phyloP scores from a whole-genome alignment of 129 eudicot species.

The Ambrosia trifida region DNA sequence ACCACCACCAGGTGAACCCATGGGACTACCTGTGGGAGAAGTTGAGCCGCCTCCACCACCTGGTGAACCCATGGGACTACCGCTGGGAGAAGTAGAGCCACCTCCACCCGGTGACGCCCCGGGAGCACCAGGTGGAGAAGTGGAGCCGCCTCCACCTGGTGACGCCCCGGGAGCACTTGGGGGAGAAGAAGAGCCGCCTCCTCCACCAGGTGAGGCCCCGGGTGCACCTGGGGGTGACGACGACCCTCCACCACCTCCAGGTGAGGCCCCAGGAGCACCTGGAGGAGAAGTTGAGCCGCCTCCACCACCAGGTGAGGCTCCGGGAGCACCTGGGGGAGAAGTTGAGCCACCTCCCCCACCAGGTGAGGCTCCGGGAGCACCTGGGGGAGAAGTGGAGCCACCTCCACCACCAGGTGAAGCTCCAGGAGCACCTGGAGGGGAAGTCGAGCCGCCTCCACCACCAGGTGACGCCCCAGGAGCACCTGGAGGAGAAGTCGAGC shows the following conservation, averaged over 20 bases:
- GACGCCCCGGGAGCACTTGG: too few species aligned
- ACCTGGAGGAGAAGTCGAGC: not conserved
- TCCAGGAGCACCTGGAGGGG: not conserved
- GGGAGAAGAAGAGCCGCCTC: not conserved
- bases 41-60: not conserved
- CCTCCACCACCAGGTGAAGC: not conserved
- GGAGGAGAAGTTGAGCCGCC: not conserved
- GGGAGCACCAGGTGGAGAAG: too few species aligned
- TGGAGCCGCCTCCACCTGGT: too few species aligned
- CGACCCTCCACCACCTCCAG: slow-evolving; percentile 5
- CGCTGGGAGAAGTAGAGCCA: not conserved
- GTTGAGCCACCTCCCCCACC: slow-evolving; percentile 10
- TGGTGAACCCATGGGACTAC: slow-evolving; percentile 7
- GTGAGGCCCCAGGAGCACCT: slow-evolving; percentile 8
- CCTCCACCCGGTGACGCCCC: too few species aligned
- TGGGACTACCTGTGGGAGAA: slow-evolving; percentile 20
- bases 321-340: slow-evolving; percentile 26
- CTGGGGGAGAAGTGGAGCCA: not conserved
- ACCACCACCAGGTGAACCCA: slow-evolving; percentile 9
- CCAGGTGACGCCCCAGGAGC: too few species aligned
- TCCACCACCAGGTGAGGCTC: slow-evolving; percentile 1
- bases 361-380: slow-evolving; percentile 15
- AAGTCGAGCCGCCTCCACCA: too few species aligned
- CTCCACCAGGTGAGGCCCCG: slow-evolving; percentile 14
- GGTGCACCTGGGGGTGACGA: slow-evolving; percentile 23